Conservation (phyloP, 2,329 filamentous ascomycete genomes). For the Ilyonectria destructans region DNA sequence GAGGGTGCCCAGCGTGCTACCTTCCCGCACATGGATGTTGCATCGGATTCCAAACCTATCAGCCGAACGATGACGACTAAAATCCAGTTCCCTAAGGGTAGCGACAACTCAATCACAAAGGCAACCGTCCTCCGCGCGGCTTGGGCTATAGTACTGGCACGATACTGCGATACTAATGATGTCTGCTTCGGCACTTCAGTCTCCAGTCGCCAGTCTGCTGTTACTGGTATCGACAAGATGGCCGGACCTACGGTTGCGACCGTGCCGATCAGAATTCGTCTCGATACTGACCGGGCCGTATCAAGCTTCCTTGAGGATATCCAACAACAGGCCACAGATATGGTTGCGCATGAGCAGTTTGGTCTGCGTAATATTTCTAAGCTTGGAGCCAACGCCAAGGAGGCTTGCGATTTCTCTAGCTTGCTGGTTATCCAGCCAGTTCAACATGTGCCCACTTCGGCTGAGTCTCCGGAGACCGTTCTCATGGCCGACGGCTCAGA, state of each 20-base stretch:
- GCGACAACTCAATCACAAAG: constrained; percentile 17
- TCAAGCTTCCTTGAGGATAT: constrained; percentile 22
- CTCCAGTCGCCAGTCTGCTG: constrained; percentile 54
- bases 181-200: constrained; percentile 62
- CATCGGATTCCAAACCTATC: neutral
- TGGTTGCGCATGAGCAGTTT: constrained; percentile 40
- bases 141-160: constrained; percentile 66
- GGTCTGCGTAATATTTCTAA: constrained; percentile 44
- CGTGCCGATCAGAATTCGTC: constrained; percentile 57
- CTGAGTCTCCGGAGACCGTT: neutral
- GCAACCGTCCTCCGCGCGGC: constrained; percentile 57
- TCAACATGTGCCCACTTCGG: neutral
- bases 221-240: constrained; percentile 42
- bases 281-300: constrained; percentile 48
- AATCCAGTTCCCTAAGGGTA: constrained; percentile 57
- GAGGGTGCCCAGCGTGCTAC: constrained; percentile 9
- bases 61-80: constrained; percentile 64
- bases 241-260: constrained; percentile 57
- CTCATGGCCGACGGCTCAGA: constrained; percentile 28
- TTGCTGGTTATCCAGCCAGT: constrained; percentile 49
- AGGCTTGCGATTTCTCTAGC: constrained; percentile 49
- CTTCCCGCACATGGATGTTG: neutral
- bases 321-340: constrained; percentile 36
- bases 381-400: constrained; percentile 18
- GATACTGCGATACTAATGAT: constrained; percentile 61